Evolutionary conservation across 2,329 filamentous ascomycete genomes (phyloP), one percentile per base, ranked within the genome.

Genomic region (Fusarium annulatum): DNA sequence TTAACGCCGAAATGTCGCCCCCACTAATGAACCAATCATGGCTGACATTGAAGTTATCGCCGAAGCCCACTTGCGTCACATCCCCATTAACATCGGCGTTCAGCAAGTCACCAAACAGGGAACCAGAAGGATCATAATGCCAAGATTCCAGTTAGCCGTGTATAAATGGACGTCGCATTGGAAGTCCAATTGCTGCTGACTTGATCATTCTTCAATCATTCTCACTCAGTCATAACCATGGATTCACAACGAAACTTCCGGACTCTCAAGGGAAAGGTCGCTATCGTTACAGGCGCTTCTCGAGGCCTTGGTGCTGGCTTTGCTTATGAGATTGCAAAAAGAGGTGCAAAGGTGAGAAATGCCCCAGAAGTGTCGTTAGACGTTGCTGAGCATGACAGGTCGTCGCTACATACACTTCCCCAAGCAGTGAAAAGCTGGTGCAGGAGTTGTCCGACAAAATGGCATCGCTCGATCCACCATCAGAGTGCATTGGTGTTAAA

Each of bases 321-420:
- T 33, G 66, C 71, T 3, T 57, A 67, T 5, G 71, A 73, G 28
- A 34, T 73, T 11, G 71, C 71, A n/a, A 41, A 26, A 39, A 67
- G 71, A 57, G 71, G 71, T 18, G 71, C 66, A 9, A 73, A 58
- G 49, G 71, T 73, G 4, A 33, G 41, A 7, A n/a, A 4, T 2
- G 3, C 5, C 1, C 1, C 8, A 30, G 8, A 30, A 30, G 30
- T 11, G 33, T 16, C 8, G 7, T 23, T 2, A 7, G 26, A 5
- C 5, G 12, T 42, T 3, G 9, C 30, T 69, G 3, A 69, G 2
- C 0, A 2, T 10, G 2, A 0, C 11, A 73, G 71, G 28, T 73
- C 16, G 26, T 71, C 28, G 71, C 61, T 14, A 73, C 70, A n/a
- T 73, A 73, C 14, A 73, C 71, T 28, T 73, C 71, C 6, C 38